Evolutionary conservation across 768 basidiomycete species (phyloP), one percentile per base, ranked within the genome.

Genomic region (Agrocybe praecox): DNA sequence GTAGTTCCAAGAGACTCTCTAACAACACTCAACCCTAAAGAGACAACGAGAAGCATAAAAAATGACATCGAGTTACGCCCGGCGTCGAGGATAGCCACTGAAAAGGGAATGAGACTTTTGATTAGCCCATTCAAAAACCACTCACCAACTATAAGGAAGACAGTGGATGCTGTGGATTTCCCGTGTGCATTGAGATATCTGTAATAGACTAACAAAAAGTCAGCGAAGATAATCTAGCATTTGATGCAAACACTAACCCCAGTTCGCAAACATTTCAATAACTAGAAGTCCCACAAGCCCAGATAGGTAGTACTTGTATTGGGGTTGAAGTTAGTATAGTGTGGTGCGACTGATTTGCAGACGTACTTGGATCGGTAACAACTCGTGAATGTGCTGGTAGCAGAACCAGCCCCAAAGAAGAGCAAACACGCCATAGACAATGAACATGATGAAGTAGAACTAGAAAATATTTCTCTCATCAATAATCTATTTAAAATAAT

Each of bases 31-130:
- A 97, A 77, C 33, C 97, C 97, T 64, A 98, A 83, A 4, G 92
- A 88, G 22, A 98, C 96, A 45, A 98, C 87, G 19, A 98, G 78
- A 19, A 99, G 80, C 80, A 98, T 85, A 76, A 98, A 98, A 76
- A 98, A 95, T 1, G 93, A 95, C 69, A 96, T 80, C 1, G 94
- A 91, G 66, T 98, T 98, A 46, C 97, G 78, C 6, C 91, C 96
- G 9, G 97, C 96, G 65, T 98, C 96, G 44, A 98, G 77, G 57
- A 96, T 92, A n/a, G 95, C 90, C 40, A 96, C 94, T 92, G 60
- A 0, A 53, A 21, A 21, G 14, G 45, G 32, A 58, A 52, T 29
- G 58, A 49, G 52, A 29, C 34, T 32, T 21, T 3, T 24, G 18
- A 18, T 18, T 17, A 18, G 21, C 4, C 24, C 46, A 24, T 23